Conservation (phyloP, 768 basidiomycete species). For the Albatrellus ellisii region DNA sequence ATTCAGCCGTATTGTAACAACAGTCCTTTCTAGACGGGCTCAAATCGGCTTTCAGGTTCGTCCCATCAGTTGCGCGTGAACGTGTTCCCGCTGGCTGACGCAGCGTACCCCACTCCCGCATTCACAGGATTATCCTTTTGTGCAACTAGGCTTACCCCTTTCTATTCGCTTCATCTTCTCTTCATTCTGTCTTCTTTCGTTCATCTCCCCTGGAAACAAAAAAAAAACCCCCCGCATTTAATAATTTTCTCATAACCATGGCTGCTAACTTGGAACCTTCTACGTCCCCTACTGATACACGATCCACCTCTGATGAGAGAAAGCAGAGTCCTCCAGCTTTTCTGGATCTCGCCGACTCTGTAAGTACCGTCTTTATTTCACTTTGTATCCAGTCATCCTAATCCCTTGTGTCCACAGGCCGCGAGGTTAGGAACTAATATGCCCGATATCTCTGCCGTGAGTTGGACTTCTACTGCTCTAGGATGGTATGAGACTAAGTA, state of each 20-base stretch:
- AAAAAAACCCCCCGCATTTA: conserved; percentile 32
- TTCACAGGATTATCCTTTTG: conserved; percentile 42
- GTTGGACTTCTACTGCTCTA: conserved; percentile 21
- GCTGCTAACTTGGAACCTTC: conserved; percentile 55
- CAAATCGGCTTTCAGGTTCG: conserved; percentile 62
- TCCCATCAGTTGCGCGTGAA: conserved; percentile 14
- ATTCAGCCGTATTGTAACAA: conserved; percentile 63
- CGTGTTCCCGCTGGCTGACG: conserved; percentile 17
- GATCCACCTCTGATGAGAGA: conserved; percentile 48
- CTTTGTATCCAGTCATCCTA: conserved; percentile 5
- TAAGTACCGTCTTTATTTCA: conserved; percentile 27
- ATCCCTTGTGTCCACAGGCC: conserved; percentile 32
- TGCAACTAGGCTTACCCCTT: conserved; percentile 42
- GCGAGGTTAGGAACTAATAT: conserved; percentile 78
- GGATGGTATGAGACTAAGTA: conserved; percentile 5
- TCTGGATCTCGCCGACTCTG: conserved; percentile 88
- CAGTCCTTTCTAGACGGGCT: conserved; percentile 68
- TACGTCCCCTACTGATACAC: conserved; percentile 64
- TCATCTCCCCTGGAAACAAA: conserved; percentile 36
- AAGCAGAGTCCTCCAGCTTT: conserved; percentile 88
- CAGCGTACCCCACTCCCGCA: conserved; percentile 9
- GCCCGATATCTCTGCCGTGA: conserved; percentile 75
- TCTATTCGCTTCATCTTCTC: conserved; percentile 28
- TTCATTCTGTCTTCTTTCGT: conserved; percentile 28
- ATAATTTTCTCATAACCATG: conserved; percentile 41